Evolutionary conservation across 257 asterid species (phyloP), one percentile per base, ranked within the genome.

Genomic region (Salvia splendens): DNA sequence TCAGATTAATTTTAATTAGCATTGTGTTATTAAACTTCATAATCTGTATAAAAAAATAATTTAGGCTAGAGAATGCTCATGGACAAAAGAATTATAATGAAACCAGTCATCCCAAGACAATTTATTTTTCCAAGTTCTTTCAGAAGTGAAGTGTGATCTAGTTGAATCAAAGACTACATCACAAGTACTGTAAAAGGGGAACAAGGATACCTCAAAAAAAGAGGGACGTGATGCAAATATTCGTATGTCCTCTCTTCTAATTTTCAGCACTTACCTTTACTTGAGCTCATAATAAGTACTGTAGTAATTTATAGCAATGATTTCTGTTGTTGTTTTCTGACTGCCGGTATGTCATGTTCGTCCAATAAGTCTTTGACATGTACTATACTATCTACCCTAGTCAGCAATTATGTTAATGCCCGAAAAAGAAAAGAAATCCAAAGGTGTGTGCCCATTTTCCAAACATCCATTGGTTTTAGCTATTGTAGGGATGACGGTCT

Each of bases 161-260:
- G 67, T 40, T 67, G 67, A 56, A 63, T n/a, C 51, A 66, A 69
- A 32, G 68, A 71, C 75, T 72, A 67, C 65, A 69, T 76, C 72
- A 55, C 20, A 24, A 73, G 64, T 72, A 73, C 38, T 57, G 64
- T 62, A 62, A 51, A 40, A 67, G 45, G 55, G 17, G 40, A 46
- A 59, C 40, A 24, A 67, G 53, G 67, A 46, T 46, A 41, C 36
- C 59, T 57, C 15, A 53, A 42, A 35, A 56, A 43, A 64, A 12
- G 51, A 68, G 47, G 17, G n/a, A 3, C 4, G 1, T 45, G 15
- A 46, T 46, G 15, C 8, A 46, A 46, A 12, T 61, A 10, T 24
- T 24, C 3, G 30, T 24, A 24, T 17, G 20, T 24, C 30, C 30
- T 2, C 30, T 2, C 30, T 2, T 2, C 30, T 2, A 2, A 24